Conservation (phyloP, 129 eudicot genomes). For the Flaveria ramosissima region DNA sequence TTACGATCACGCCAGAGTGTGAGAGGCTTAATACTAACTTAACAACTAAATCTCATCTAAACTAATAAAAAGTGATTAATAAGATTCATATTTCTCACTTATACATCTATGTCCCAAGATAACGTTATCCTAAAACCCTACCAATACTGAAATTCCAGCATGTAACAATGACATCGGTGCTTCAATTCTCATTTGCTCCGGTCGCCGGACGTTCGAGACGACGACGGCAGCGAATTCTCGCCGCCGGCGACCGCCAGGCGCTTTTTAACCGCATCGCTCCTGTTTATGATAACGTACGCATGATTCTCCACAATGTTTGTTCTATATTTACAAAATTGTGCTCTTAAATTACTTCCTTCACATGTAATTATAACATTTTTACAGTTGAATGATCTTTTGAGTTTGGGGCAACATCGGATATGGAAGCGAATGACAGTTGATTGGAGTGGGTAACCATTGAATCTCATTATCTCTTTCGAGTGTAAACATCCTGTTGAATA, state of each 20-base stretch:
- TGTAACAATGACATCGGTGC: conserved; percentile 4
- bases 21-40: too few species aligned
- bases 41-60: too few species aligned
- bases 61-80: too few species aligned
- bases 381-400: conserved; percentile 79
- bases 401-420: conserved; percentile 83
- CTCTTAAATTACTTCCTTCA: conserved; percentile 26
- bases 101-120: neutral
- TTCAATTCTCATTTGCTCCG: conserved; percentile 6
- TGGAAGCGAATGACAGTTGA: conserved; percentile 96
- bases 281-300: conserved; percentile 85
- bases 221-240: conserved; percentile 42
- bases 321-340: neutral
- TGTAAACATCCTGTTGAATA: conserved; percentile 6
- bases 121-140: neutral
- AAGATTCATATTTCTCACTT: neutral
- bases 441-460: conserved; percentile 98
- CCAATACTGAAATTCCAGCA: neutral
- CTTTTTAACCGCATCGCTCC: conserved; percentile 94
- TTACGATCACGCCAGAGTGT: too few species aligned
- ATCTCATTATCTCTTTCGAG: too few species aligned
- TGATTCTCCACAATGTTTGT: neutral
- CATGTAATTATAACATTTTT: neutral
- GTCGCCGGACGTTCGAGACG: neutral
- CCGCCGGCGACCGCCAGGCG: conserved; percentile 78